phyloP scores from a whole-genome alignment of 108 stramenopile genomes.

The Aurantiochytrium sp. region DNA sequence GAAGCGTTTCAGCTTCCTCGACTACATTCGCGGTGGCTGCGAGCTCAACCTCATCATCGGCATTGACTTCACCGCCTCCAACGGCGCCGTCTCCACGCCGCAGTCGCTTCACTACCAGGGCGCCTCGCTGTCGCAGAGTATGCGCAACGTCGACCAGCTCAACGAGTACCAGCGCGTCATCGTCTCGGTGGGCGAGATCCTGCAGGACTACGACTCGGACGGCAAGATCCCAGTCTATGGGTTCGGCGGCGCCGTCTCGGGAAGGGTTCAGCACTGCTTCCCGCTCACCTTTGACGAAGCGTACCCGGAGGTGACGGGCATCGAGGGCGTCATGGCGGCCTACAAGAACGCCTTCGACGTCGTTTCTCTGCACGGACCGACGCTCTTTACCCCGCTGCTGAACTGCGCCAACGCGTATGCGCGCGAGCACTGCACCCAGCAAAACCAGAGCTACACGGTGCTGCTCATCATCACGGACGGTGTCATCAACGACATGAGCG shows the following conservation, averaged over 20 bases:
- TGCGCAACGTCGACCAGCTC: background rate
- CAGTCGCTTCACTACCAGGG: constrained; percentile 18
- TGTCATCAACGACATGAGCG: constrained; percentile 43
- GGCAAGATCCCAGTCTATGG: constrained; percentile 1
- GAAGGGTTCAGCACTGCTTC: background rate
- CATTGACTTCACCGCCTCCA: background rate
- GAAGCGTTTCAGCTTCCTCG: constrained; percentile 16
- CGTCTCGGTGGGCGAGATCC: constrained; percentile 5
- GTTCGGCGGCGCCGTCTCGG: background rate
- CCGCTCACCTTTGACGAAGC: constrained; percentile 24
- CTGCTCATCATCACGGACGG: constrained; percentile 56
- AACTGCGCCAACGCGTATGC: background rate
- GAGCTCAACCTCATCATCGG: background rate
- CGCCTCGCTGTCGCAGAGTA: background rate
- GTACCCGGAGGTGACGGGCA: background rate
- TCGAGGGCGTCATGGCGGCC: background rate
- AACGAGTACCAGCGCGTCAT: constrained; percentile 30
- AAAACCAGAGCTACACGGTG: constrained; percentile 32
- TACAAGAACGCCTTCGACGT: background rate
- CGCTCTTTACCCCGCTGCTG: background rate
- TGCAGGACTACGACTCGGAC: background rate
- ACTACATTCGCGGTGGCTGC: constrained; percentile 23
- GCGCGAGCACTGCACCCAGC: background rate
- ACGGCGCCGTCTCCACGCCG: background rate
- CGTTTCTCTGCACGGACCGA: background rate